A percentile compares a stretch with the other conserved stretches of the same genome.
These are phyloP conservation scores for Lathyrus sativus DNA, from an alignment of 306 rosid genomes.

Conservation along the genomic window DNA sequence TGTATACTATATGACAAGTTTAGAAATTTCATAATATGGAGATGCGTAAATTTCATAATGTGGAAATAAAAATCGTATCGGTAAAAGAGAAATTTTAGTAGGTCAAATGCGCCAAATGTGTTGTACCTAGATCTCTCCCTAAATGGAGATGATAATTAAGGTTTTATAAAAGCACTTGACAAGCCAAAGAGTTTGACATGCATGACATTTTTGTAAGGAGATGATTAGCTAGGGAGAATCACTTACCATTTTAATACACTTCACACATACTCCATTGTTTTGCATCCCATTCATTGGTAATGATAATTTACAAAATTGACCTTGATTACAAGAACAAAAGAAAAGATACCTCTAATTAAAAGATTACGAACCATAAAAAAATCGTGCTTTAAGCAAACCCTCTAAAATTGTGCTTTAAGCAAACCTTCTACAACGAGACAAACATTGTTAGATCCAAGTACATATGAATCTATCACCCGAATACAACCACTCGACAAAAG, in stretches of 20 bases:
- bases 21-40: too few relatives aligned
- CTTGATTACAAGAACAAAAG: slow-evolving; percentile 46
- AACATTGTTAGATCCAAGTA: background rate
- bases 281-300: slow-evolving; percentile 47
- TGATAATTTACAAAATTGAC: slow-evolving; percentile 41
- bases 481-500: background rate
- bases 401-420: background rate
- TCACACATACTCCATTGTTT: slow-evolving; percentile 34
- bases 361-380: background rate
- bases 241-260: slow-evolving; percentile 45
- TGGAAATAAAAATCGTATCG: too few relatives aligned
- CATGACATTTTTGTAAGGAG: background rate
- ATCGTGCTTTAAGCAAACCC: background rate
- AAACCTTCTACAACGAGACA: background rate
- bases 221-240: background rate
- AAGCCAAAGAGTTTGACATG: background rate
- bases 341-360: slow-evolving; percentile 38
- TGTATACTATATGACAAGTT: too few relatives aligned
- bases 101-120: too few relatives aligned
- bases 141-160: background rate
- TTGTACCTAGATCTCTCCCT: background rate
- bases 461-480: background rate
- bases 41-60: too few relatives aligned
- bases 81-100: too few relatives aligned
- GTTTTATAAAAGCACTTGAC: slow-evolving; percentile 12